These are phyloP conservation scores for Pseudodiploospora longispora DNA, from an alignment of 2,329 filamentous ascomycete genomes.

Conservation along the genomic window DNA sequence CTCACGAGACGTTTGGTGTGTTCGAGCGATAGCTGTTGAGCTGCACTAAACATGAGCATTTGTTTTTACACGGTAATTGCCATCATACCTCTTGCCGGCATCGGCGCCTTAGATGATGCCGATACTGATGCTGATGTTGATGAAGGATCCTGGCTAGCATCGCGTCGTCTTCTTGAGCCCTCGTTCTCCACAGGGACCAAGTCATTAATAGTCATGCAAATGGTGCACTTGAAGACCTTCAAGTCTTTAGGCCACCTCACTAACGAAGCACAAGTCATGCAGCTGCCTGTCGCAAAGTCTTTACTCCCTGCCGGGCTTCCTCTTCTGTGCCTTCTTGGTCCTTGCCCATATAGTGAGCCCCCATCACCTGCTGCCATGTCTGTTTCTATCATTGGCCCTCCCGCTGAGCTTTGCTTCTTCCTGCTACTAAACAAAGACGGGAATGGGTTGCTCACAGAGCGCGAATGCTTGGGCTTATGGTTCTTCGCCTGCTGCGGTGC, in stretches of 20 bases:
- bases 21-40: slow-evolving; percentile 24
- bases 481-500: slow-evolving; percentile 18
- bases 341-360: background rate
- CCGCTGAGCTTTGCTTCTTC: slow-evolving; percentile 41
- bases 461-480: slow-evolving; percentile 18
- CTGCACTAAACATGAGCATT: slow-evolving; percentile 11
- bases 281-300: slow-evolving; percentile 62
- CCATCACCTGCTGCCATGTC: slow-evolving; percentile 11
- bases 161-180: slow-evolving; percentile 15
- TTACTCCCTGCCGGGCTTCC: slow-evolving; percentile 32
- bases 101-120: background rate
- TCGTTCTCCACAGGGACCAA: slow-evolving; percentile 31
- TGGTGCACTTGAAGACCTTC: slow-evolving; percentile 70
- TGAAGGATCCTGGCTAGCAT: slow-evolving; percentile 10
- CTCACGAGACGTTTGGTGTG: slow-evolving; percentile 25
- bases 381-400: slow-evolving; percentile 24
- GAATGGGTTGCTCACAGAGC: slow-evolving; percentile 75
- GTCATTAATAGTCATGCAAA: slow-evolving; percentile 81
- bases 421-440: slow-evolving; percentile 58
- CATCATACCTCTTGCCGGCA: slow-evolving; percentile 5
- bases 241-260: slow-evolving; percentile 71
- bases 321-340: slow-evolving; percentile 19
- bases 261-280: slow-evolving; percentile 77
- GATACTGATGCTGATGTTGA: background rate
- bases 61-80: slow-evolving; percentile 2